Evolutionary conservation across 208 protist genomes (phyloP).

Genomic region (Lotmaria passim): DNA sequence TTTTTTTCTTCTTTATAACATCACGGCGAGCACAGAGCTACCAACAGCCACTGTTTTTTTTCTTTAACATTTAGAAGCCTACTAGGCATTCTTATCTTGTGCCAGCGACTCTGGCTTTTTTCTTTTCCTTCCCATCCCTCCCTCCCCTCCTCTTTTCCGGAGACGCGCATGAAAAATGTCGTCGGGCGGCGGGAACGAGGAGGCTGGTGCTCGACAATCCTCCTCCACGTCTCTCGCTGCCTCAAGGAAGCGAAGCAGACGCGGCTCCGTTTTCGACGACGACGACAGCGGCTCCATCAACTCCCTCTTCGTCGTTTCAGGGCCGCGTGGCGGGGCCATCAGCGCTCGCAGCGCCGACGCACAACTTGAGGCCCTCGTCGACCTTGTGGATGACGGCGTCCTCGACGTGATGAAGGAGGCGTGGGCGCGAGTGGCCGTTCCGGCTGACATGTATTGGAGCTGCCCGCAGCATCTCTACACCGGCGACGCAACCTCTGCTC

Average conservation of each 20-base stretch:
- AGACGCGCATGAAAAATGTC: no score
- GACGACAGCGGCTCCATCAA: constrained; percentile 49
- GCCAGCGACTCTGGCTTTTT: not conserved
- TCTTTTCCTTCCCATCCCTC: not conserved
- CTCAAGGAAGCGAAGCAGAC: constrained; percentile 9
- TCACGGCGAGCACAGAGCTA: no score
- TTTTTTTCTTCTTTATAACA: constrained; percentile 5
- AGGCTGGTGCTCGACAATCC: not conserved
- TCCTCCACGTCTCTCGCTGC: no score
- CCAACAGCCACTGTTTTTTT: constrained; percentile 3
- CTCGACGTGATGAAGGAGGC: constrained; percentile 42
- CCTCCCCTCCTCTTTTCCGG: not conserved
- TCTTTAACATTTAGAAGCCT: no score
- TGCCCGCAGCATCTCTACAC: constrained; percentile 20
- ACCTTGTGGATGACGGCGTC: constrained; percentile 43
- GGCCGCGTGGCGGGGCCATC: constrained; percentile 59
- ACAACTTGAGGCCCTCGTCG: constrained; percentile 22
- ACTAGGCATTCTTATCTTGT: no score
- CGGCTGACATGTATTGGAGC: constrained; percentile 75
- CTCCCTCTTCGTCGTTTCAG: constrained; percentile 68
- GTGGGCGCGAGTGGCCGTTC: constrained; percentile 57
- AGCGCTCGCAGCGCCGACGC: constrained; percentile 21
- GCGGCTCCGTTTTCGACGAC: constrained; percentile 12
- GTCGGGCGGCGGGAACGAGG: not conserved
- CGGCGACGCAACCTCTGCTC: not conserved